Conservation (phyloP, 805 yeast species). For the Kuraishia cidri region DNA sequence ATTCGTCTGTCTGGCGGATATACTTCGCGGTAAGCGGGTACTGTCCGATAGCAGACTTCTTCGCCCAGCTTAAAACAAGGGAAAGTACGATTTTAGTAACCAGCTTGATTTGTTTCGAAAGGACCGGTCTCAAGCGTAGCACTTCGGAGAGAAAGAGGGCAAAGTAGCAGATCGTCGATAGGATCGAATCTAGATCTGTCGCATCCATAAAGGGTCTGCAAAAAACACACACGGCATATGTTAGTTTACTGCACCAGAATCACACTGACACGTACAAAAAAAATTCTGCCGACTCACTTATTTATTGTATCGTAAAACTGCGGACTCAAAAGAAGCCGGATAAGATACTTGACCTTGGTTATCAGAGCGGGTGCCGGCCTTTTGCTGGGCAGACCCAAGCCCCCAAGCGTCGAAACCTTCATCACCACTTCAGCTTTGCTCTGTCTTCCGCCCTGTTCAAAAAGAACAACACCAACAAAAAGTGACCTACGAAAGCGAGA, state of each 20-base stretch:
- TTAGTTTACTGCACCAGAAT: too few relatives aligned
- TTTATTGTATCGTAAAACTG: constrained; percentile 18
- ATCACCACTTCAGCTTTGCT: too few relatives aligned
- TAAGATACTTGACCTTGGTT: constrained; percentile 8
- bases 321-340: constrained; percentile 12
- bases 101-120: not conserved
- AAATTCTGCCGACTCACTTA: too few relatives aligned
- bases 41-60: not conserved
- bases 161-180: constrained; percentile 23
- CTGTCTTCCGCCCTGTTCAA: too few relatives aligned
- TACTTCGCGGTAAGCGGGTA: not conserved
- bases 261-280: too few relatives aligned
- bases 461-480: too few relatives aligned
- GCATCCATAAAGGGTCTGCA: too few relatives aligned
- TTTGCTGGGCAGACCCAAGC: too few relatives aligned
- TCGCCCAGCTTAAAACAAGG: not conserved
- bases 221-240: too few relatives aligned
- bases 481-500: too few relatives aligned
- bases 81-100: not conserved
- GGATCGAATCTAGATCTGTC: constrained; percentile 20
- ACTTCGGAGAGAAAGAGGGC: constrained; percentile 17
- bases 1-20: not conserved
- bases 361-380: too few relatives aligned
- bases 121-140: constrained; percentile 7
- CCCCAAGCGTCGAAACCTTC: too few relatives aligned